A percentile compares a stretch with the other conserved stretches of the same genome.
Evolutionary conservation across 2,329 filamentous ascomycete genomes (phyloP).

Genomic region (Teratosphaeria gauchensis): DNA sequence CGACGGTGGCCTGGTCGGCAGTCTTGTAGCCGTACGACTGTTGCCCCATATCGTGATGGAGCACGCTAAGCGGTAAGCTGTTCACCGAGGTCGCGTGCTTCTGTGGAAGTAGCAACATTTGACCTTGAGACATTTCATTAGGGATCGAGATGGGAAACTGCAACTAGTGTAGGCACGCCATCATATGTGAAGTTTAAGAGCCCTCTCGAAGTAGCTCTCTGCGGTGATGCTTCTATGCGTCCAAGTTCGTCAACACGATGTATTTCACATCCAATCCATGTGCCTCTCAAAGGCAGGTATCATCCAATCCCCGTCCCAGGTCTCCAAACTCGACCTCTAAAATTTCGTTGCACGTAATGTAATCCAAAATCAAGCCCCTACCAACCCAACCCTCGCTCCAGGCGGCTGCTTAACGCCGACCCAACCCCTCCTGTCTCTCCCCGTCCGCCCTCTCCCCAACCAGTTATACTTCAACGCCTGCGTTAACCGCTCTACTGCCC

Average conservation of each 20-base stretch:
- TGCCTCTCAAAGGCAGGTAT: background rate
- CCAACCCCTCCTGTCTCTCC: slow-evolving; percentile 79
- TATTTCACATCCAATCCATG: background rate
- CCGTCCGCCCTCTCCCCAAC: slow-evolving; percentile 82
- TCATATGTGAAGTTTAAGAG: too few relatives aligned
- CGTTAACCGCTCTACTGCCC: slow-evolving; percentile 72
- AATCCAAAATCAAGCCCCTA: background rate
- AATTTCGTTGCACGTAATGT: background rate
- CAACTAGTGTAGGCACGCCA: too few relatives aligned
- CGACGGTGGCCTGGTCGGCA: too few relatives aligned
- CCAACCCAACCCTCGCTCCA: slow-evolving; percentile 3
- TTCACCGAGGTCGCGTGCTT: too few relatives aligned
- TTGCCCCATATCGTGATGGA: too few relatives aligned
- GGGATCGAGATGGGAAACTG: too few relatives aligned
- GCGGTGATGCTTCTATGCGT: background rate
- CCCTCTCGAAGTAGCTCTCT: too few relatives aligned
- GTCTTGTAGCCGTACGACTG: too few relatives aligned
- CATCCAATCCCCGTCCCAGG: background rate
- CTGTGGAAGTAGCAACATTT: too few relatives aligned
- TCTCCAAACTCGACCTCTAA: background rate
- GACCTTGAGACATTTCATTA: too few relatives aligned
- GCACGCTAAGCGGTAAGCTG: too few relatives aligned
- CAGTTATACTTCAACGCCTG: slow-evolving; percentile 92
- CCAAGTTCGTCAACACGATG: background rate
- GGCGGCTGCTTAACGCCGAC: slow-evolving; percentile 54